These are phyloP conservation scores for Pythium angustatum DNA, from an alignment of 352 stramenopile species.

Conservation along the genomic window DNA sequence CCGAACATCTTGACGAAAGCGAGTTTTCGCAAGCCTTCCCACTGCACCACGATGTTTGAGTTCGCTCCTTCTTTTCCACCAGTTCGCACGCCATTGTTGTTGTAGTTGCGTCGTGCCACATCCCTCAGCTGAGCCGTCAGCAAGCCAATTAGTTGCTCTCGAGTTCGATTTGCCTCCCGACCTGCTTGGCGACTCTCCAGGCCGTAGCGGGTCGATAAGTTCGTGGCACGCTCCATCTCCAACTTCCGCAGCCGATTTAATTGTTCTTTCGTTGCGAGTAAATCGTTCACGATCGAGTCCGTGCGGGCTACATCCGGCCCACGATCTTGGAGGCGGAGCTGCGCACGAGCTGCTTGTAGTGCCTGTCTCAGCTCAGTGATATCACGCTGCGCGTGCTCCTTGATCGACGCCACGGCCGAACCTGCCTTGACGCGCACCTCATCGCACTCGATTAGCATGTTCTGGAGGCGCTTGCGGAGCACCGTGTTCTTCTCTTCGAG, in stretches of 20 bases:
- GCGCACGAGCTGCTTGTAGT: constrained; percentile 42
- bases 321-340: constrained; percentile 63
- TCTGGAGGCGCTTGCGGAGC: constrained; percentile 68
- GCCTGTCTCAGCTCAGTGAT: constrained; percentile 49
- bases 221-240: constrained; percentile 47
- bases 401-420: constrained; percentile 44
- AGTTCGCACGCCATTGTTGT: constrained; percentile 16
- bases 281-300: constrained; percentile 58
- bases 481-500: constrained; percentile 70
- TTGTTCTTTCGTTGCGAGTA: constrained; percentile 42
- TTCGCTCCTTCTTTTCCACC: constrained; percentile 7
- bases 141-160: constrained; percentile 47
- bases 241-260: constrained; percentile 50
- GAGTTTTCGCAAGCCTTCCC: constrained; percentile 58
- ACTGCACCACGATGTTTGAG: constrained; percentile 40
- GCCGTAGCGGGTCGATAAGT: constrained; percentile 51
- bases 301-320: constrained; percentile 46
- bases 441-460: constrained; percentile 79
- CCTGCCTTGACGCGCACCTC: constrained; percentile 60
- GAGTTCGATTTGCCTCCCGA: constrained; percentile 47
- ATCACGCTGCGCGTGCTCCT: constrained; percentile 53
- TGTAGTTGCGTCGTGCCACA: constrained; percentile 35
- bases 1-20: constrained; percentile 68
- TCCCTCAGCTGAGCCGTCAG: constrained; percentile 55
- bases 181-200: constrained; percentile 58